phyloP scores from a whole-genome alignment of 2,329 filamentous ascomycete species.

The Fusarium incarnatum region DNA sequence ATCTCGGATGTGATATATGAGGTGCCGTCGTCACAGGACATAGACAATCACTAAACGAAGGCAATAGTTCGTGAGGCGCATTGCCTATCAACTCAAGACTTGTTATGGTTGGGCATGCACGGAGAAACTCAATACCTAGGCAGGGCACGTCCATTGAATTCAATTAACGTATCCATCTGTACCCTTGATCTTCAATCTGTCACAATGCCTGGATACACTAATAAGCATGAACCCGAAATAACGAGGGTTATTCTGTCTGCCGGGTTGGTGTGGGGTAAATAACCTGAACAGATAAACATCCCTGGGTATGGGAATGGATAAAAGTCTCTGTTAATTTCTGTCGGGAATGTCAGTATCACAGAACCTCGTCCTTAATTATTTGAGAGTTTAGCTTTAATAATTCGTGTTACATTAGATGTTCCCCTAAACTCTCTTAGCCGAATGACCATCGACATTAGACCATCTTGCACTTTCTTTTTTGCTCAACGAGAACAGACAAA shows the following conservation, averaged over 20 bases:
- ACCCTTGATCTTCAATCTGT: conserved; percentile 13
- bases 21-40: conserved; percentile 8
- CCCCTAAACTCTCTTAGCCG: no score
- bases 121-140: not conserved
- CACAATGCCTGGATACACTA: conserved; percentile 5
- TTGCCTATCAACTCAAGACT: not conserved
- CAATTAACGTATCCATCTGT: not conserved
- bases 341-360: not conserved
- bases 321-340: not conserved
- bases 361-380: not conserved
- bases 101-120: conserved; percentile 7
- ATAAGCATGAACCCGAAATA: conserved; percentile 25
- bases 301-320: conserved; percentile 3
- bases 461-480: not conserved
- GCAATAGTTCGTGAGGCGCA: not conserved
- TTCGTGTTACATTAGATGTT: not conserved
- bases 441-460: not conserved
- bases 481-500: conserved; percentile 3
- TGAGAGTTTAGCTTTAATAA: not conserved
- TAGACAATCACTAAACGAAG: not conserved
- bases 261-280: conserved; percentile 19
- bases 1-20: conserved; percentile 19
- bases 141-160: not conserved
- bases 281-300: not conserved
- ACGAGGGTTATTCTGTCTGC: conserved; percentile 19